Base-by-base conservation (phyloP, 2,329 filamentous ascomycete genomes). In the Akanthomyces lecanii region DNA sequence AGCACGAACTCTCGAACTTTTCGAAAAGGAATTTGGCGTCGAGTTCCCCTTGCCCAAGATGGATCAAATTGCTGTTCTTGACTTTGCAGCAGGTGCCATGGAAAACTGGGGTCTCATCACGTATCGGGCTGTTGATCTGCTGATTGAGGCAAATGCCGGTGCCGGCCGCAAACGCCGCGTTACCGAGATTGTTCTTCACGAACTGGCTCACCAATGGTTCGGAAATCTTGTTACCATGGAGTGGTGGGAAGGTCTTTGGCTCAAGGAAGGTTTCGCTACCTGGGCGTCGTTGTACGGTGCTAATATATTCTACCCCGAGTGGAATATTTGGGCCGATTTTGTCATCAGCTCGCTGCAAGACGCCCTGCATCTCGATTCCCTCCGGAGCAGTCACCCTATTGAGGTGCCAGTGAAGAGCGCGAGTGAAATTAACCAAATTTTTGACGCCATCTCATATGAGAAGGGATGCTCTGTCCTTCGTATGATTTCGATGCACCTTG, bases 71-170 rank as follows among this genome's bases (percentile, higher is more conserved):
- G 93, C 94, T 47, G 93, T 98, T 72, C 94, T 94, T 18, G 94
- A 98, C 74, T 98, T 98, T 74, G 92, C 92, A 57, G 92, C 92
- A 57, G 94, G 94, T 66, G 94, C 94, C 65, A 97, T 97, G 93
- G 93, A 98, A 82, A 98, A 98, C 76, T 98, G 94, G 94, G 94
- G 94, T 72, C 81, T 98, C 58, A 88, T 98, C 69, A 98, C 94
- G 4, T 98, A 97, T 79, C 89, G 94, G 67, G 90, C 96, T 23
- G 93, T 97, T 38, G 75, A 76, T 48, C 67, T 98, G 54, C 84
- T 98, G 63, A 85, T 96, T 70, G 92, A 97, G 77, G 94, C 95
- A 82, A 90, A 86, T 4, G 95, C 91, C 71, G 91, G 92, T 71
- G 93, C 94, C n/a, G 89, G 89, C 38, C 91, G 89, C 65, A 97